Conservation (phyloP, 441 rosid species). For the Adansonia gregorii region DNA sequence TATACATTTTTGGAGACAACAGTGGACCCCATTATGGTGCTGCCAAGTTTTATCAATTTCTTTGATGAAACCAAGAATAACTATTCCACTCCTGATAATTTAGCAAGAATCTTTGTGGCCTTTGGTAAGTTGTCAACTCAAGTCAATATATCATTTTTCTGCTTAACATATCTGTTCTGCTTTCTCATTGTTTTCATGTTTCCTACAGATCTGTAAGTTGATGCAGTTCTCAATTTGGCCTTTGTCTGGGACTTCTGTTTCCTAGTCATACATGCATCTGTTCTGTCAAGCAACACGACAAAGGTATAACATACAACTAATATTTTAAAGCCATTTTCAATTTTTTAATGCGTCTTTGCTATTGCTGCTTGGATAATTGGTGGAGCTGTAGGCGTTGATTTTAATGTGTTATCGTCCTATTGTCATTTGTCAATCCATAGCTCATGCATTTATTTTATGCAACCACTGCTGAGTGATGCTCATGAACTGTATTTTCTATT, state of each 20-base stretch:
- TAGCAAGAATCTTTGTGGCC: conserved; percentile 73
- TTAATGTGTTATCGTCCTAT: conserved; percentile 9
- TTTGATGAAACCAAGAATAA: conserved; percentile 59
- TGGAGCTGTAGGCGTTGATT: conserved; percentile 16
- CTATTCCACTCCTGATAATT: conserved; percentile 57
- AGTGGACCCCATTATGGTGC: conserved; percentile 56
- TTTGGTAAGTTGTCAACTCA: conserved; percentile 55
- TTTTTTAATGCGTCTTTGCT: conserved; percentile 1
- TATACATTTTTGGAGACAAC: conserved; percentile 87
- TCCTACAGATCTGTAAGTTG: conserved; percentile 69
- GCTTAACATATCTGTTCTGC: conserved; percentile 20
- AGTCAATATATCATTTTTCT: conserved; percentile 14
- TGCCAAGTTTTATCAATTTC: conserved; percentile 71
- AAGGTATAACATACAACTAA: conserved; percentile 57
- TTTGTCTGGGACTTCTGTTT: conserved; percentile 88
- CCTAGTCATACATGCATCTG: conserved; percentile 78
- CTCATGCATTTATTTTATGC: background rate
- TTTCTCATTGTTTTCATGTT: conserved; percentile 47
- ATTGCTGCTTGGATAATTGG: background rate
- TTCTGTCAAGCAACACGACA: conserved; percentile 80
- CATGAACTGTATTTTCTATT: background rate
- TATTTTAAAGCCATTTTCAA: background rate
- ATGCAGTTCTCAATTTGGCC: conserved; percentile 94
- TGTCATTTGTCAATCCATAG: background rate
- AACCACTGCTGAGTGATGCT: conserved; percentile 13